phyloP scores from a whole-genome alignment of 2,329 filamentous ascomycete species.

The Aspergillus sergii region DNA sequence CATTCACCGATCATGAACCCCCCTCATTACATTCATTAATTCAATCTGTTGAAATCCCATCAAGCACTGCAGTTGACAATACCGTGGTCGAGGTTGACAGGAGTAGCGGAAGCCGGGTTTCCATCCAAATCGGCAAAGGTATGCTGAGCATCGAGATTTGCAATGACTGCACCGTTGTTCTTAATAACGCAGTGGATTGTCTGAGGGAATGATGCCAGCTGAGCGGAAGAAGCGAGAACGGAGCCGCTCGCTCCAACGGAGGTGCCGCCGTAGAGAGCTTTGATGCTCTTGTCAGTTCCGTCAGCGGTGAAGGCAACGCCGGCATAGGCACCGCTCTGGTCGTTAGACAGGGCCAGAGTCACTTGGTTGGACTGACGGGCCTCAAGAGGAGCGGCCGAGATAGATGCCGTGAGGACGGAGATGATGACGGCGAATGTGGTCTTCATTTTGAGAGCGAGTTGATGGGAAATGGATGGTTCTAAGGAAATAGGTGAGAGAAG shows the following conservation, averaged over 20 bases:
- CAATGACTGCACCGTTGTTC: slow-evolving; percentile 12
- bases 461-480: not conserved
- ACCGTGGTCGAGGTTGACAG: slow-evolving; percentile 9
- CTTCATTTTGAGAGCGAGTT: slow-evolving; percentile 22
- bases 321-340: slow-evolving; percentile 27
- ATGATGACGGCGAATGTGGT: slow-evolving; percentile 20
- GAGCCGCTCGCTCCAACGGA: slow-evolving; percentile 20
- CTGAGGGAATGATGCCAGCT: slow-evolving; percentile 24
- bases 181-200: slow-evolving; percentile 23
- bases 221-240: slow-evolving; percentile 28
- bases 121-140: slow-evolving; percentile 18
- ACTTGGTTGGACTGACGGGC: slow-evolving; percentile 13
- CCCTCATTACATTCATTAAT: not conserved
- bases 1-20: not conserved
- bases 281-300: slow-evolving; percentile 21
- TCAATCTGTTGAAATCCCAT: not conserved
- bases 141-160: slow-evolving; percentile 14
- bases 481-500: not conserved
- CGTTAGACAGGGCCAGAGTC: slow-evolving; percentile 30
- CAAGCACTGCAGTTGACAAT: slow-evolving; percentile 9
- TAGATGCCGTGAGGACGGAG: slow-evolving; percentile 22
- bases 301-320: slow-evolving; percentile 23
- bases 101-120: not conserved
- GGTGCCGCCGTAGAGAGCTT: slow-evolving; percentile 26
- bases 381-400: slow-evolving; percentile 17